A percentile compares a stretch with the other conserved stretches of the same genome.
Evolutionary conservation across 2,329 filamentous ascomycete genomes (phyloP).

Genomic region (Chrysoporthe deuterocubensis): DNA sequence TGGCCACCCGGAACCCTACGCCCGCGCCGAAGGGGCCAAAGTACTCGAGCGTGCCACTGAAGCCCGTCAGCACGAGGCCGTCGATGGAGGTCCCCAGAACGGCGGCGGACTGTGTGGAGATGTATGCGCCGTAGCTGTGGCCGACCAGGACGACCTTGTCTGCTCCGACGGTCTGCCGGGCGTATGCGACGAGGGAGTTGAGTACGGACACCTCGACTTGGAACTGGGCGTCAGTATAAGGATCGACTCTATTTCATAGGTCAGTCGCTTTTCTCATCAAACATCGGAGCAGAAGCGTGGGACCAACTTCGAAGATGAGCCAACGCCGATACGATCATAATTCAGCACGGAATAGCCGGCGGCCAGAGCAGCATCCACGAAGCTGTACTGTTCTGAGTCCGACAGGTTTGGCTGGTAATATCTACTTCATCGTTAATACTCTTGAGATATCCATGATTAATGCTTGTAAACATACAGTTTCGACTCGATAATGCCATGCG

Average conservation of each 20-base stretch:
- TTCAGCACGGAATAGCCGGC: constrained; percentile 39
- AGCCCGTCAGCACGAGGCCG: constrained; percentile 30
- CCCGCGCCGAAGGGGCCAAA: constrained; percentile 37
- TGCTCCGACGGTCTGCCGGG: constrained; percentile 30
- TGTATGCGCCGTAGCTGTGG: constrained; percentile 39
- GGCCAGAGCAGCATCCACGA: constrained; percentile 35
- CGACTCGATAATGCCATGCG: constrained; percentile 39
- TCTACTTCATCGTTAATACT: constrained; percentile 22
- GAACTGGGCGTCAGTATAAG: constrained; percentile 37
- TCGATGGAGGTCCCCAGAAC: constrained; percentile 31
- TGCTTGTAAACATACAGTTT: constrained; percentile 33
- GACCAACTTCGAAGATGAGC: constrained; percentile 38
- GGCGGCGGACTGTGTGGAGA: constrained; percentile 34
- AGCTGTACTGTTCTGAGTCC: constrained; percentile 32
- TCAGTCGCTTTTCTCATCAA: neutral
- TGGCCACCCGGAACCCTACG: constrained; percentile 36
- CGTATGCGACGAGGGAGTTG: constrained; percentile 35
- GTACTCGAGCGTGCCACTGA: constrained; percentile 35
- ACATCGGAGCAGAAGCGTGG: neutral
- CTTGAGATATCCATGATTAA: neutral
- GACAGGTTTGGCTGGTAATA: constrained; percentile 36
- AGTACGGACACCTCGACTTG: constrained; percentile 39
- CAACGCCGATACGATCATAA: constrained; percentile 39
- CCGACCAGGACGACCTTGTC: constrained; percentile 37
- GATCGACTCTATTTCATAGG: constrained; percentile 30